These are phyloP conservation scores for Myxozyma udenii DNA, from an alignment of 805 yeast species.

Conservation along the genomic window DNA sequence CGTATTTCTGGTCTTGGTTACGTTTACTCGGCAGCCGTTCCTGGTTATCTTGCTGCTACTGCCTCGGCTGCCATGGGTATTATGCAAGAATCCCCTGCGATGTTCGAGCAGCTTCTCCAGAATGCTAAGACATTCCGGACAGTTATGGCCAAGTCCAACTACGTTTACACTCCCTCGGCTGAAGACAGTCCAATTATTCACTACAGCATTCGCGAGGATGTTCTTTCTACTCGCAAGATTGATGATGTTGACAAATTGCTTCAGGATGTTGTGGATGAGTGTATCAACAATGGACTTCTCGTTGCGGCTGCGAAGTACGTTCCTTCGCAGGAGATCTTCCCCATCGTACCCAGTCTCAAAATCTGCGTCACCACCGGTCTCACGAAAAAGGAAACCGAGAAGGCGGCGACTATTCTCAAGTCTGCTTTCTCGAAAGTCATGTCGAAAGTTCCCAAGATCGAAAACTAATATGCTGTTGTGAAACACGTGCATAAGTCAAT, in stretches of 20 bases:
- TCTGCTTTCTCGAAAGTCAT: conserved; percentile 29
- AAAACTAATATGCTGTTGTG: conserved; percentile 4
- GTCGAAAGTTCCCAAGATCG: conserved; percentile 24
- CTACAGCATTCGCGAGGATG: conserved; percentile 52
- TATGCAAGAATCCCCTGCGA: conserved; percentile 41
- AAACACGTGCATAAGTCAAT: too few relatives aligned
- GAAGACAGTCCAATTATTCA: conserved; percentile 65
- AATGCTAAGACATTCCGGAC: conserved; percentile 45
- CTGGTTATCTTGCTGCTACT: conserved; percentile 80
- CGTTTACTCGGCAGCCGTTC: conserved; percentile 90
- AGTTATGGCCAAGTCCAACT: conserved; percentile 37
- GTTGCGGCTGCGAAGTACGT: conserved; percentile 63
- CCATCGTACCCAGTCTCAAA: conserved; percentile 60
- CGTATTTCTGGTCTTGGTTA: conserved; percentile 85
- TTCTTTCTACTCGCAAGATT: conserved; percentile 37
- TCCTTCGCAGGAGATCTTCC: conserved; percentile 69
- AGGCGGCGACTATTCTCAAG: conserved; percentile 40
- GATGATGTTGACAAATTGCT: conserved; percentile 57
- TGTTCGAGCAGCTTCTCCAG: conserved; percentile 38
- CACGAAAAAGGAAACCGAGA: conserved; percentile 45
- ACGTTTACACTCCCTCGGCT: conserved; percentile 25
- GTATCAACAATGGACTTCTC: conserved; percentile 54
- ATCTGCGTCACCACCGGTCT: conserved; percentile 50
- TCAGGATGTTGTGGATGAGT: conserved; percentile 61
- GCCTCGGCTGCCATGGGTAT: conserved; percentile 54